Conservation (phyloP, 2,329 filamentous ascomycete genomes). For the Hansfordia pulvinata region DNA sequence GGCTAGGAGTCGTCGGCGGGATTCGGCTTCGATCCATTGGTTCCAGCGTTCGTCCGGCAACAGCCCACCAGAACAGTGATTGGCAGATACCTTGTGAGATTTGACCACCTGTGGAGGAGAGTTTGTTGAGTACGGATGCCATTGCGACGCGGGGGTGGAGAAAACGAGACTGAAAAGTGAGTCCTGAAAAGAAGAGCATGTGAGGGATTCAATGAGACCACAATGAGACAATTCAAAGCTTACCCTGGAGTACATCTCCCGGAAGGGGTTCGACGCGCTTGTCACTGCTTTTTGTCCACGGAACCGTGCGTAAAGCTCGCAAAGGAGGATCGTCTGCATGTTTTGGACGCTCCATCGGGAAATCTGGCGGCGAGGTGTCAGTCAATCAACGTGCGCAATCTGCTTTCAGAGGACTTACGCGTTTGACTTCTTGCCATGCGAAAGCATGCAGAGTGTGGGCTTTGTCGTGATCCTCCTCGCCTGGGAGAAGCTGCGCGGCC, state of each 20-base stretch:
- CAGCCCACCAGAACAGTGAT: too few species aligned
- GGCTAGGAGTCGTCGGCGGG: constrained; percentile 36
- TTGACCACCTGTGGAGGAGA: constrained; percentile 24
- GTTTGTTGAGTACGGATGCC: constrained; percentile 20
- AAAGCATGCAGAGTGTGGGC: constrained; percentile 36
- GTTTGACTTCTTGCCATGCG: constrained; percentile 33
- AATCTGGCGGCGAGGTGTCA: too few species aligned
- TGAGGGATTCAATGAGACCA: constrained; percentile 15
- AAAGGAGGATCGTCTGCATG: constrained; percentile 1
- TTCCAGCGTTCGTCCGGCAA: constrained; percentile 26
- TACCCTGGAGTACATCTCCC: constrained; percentile 38
- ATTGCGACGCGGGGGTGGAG: constrained; percentile 13
- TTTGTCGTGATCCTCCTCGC: constrained; percentile 33
- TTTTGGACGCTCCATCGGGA: not conserved
- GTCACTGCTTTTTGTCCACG: constrained; percentile 34
- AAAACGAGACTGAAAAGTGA: constrained; percentile 19
- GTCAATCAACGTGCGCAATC: too few species aligned
- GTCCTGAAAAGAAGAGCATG: constrained; percentile 18
- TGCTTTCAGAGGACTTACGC: constrained; percentile 36
- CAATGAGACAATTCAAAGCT: constrained; percentile 23
- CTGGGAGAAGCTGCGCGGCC: constrained; percentile 34
- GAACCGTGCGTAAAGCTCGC: constrained; percentile 25
- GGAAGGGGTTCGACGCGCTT: constrained; percentile 33
- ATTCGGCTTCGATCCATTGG: constrained; percentile 37
- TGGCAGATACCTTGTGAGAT: constrained; percentile 14